Evolutionary conservation across 2,329 filamentous ascomycete species (phyloP).

Genomic region (Talaromyces albobiverticillius): DNA sequence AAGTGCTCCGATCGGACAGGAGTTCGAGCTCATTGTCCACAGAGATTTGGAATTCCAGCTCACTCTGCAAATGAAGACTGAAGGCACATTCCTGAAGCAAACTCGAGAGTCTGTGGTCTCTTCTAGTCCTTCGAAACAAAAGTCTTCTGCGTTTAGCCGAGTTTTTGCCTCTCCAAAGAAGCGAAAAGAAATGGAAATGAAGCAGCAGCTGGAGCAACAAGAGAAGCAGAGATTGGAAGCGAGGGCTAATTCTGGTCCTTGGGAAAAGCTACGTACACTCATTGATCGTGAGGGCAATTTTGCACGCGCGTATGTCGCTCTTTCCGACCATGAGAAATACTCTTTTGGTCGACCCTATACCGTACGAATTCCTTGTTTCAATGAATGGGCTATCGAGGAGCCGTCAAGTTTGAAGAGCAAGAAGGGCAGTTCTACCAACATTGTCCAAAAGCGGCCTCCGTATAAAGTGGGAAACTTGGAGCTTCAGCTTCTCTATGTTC

Average conservation of each 20-base stretch:
- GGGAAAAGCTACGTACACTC: slow-evolving; percentile 81
- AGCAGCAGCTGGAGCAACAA: slow-evolving; percentile 78
- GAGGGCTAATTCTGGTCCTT: slow-evolving; percentile 55
- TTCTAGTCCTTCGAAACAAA: slow-evolving; percentile 64
- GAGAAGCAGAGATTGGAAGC: slow-evolving; percentile 64
- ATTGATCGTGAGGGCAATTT: slow-evolving; percentile 92
- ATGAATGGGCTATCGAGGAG: slow-evolving; percentile 95
- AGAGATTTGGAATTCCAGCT: slow-evolving; percentile 99
- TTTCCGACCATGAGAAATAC: slow-evolving; percentile 85
- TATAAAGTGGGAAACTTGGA: slow-evolving; percentile 96
- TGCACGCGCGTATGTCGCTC: slow-evolving; percentile 85
- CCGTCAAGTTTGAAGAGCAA: slow-evolving; percentile 94
- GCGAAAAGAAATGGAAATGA: slow-evolving; percentile 87
- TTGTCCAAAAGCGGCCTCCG: slow-evolving; percentile 70
- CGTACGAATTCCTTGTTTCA: slow-evolving; percentile 92
- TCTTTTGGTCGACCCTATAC: slow-evolving; percentile 86
- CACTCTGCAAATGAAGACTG: slow-evolving; percentile 91
- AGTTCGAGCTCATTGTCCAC: slow-evolving; percentile 95
- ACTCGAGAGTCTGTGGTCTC: slow-evolving; percentile 34
- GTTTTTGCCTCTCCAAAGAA: slow-evolving; percentile 95
- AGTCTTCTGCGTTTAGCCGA: slow-evolving; percentile 85
- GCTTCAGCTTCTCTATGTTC: slow-evolving; percentile 90
- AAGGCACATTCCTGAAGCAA: slow-evolving; percentile 65
- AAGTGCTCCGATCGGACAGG: slow-evolving; percentile 91
- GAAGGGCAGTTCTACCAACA: slow-evolving; percentile 61